phyloP scores from a whole-genome alignment of 768 basidiomycete genomes.

The Tulasnella sp. region DNA sequence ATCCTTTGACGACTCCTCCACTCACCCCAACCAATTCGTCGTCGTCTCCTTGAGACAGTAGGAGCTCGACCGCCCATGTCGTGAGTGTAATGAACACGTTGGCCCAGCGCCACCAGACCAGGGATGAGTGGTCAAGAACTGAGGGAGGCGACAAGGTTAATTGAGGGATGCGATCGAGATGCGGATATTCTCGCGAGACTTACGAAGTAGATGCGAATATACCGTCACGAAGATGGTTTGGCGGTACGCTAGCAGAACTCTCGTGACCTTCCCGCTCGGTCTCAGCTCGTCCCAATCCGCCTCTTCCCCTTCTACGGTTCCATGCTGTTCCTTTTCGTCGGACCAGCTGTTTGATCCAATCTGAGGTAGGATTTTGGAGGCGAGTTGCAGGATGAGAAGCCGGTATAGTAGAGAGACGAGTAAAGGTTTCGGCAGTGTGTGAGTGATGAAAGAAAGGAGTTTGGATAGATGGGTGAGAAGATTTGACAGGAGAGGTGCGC shows the following conservation, averaged over 20 bases:
- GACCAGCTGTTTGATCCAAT: slow-evolving; percentile 84
- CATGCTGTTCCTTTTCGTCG: slow-evolving; percentile 51
- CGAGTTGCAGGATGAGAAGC: slow-evolving; percentile 76
- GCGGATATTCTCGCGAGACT: slow-evolving; percentile 43
- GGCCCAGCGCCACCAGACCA: slow-evolving; percentile 93
- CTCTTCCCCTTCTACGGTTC: slow-evolving; percentile 18
- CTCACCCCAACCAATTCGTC: slow-evolving; percentile 35
- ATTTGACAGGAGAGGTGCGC: slow-evolving; percentile 72
- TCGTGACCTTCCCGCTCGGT: slow-evolving; percentile 76
- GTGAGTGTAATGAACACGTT: slow-evolving; percentile 84
- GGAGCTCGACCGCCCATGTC: slow-evolving; percentile 80
- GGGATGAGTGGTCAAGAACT: slow-evolving; percentile 89
- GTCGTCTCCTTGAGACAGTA: slow-evolving; percentile 75
- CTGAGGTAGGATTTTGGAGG: slow-evolving; percentile 79
- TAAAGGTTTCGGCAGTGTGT: slow-evolving; percentile 84
- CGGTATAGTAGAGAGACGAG: slow-evolving; percentile 75
- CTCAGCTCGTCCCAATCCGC: slow-evolving; percentile 5
- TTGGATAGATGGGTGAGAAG: slow-evolving; percentile 81
- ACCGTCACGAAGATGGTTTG: slow-evolving; percentile 85
- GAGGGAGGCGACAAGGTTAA: neutral
- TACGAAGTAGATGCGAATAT: slow-evolving; percentile 83
- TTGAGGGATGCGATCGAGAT: neutral
- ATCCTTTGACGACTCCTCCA: slow-evolving; percentile 5
- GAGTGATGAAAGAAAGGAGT: slow-evolving; percentile 76
- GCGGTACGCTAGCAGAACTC: slow-evolving; percentile 76